phyloP scores from a whole-genome alignment of 1,139 yeast species.

The Geotrichum aggregatum region DNA sequence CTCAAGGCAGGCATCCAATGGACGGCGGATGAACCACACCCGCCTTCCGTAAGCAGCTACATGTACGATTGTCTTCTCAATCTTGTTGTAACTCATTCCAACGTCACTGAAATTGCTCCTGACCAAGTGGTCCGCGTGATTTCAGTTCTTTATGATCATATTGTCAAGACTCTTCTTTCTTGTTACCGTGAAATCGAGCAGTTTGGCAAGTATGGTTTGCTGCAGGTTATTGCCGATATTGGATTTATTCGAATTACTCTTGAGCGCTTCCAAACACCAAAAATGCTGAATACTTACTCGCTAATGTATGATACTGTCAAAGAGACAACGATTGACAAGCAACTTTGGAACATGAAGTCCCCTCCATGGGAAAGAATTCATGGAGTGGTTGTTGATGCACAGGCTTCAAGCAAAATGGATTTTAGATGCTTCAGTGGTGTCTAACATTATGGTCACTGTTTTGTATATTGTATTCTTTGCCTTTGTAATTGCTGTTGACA shows the following conservation, averaged over 20 bases:
- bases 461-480: too few relatives aligned
- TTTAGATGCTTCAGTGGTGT: slow-evolving; percentile 17
- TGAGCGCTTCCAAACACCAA: slow-evolving; percentile 33
- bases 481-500: too few relatives aligned
- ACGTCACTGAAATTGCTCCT: slow-evolving; percentile 48
- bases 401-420: slow-evolving; percentile 21
- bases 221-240: slow-evolving; percentile 42
- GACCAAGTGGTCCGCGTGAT: slow-evolving; percentile 45
- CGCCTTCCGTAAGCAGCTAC: slow-evolving; percentile 41
- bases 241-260: slow-evolving; percentile 39
- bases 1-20: slow-evolving; percentile 43
- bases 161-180: slow-evolving; percentile 45
- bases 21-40: slow-evolving; percentile 39
- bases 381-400: slow-evolving; percentile 26
- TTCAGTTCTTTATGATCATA: slow-evolving; percentile 46
- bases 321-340: slow-evolving; percentile 29
- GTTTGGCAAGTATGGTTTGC: slow-evolving; percentile 39
- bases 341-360: slow-evolving; percentile 29
- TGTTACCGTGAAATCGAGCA: slow-evolving; percentile 42
- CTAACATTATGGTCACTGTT: not conserved
- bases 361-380: slow-evolving; percentile 32
- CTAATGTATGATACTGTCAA: slow-evolving; percentile 33
- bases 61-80: slow-evolving; percentile 50
- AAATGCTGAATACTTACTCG: slow-evolving; percentile 33
- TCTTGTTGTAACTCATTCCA: slow-evolving; percentile 52